phyloP scores from a whole-genome alignment of 306 rosid genomes.

The Hippophae tibetana region DNA sequence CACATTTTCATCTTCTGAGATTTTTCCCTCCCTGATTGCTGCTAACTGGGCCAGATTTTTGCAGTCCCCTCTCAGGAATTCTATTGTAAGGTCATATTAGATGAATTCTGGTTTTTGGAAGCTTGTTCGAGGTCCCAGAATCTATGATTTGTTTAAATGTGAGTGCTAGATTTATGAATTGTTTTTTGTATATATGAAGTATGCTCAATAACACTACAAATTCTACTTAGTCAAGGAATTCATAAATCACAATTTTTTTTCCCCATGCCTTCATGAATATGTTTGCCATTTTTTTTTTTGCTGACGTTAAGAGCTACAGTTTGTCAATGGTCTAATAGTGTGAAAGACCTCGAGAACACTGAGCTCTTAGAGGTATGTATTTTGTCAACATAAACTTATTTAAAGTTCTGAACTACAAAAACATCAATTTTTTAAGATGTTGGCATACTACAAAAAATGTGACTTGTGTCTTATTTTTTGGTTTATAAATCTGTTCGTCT shows the following conservation, averaged over 20 bases:
- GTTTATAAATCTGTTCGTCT: neutral
- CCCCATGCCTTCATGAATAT: slow-evolving; percentile 1
- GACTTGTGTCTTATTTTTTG: neutral
- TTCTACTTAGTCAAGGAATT: slow-evolving; percentile 1
- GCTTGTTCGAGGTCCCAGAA: slow-evolving; percentile 28
- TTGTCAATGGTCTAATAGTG: slow-evolving; percentile 12
- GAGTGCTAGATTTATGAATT: slow-evolving; percentile 18
- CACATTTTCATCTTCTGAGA: slow-evolving; percentile 6
- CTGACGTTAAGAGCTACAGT: slow-evolving; percentile 37
- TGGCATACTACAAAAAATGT: too few relatives aligned
- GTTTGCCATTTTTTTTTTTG: slow-evolving; percentile 9
- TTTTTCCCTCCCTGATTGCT: neutral
- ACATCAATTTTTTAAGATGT: too few relatives aligned
- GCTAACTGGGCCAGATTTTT: slow-evolving; percentile 10
- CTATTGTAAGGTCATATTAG: slow-evolving; percentile 24
- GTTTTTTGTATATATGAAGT: neutral
- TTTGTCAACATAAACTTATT: too few relatives aligned
- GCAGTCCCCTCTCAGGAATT: slow-evolving; percentile 22
- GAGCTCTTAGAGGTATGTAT: slow-evolving; percentile 47
- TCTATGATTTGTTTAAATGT: slow-evolving; percentile 28
- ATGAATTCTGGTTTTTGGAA: slow-evolving; percentile 20
- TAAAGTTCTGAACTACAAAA: too few relatives aligned
- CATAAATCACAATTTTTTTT: slow-evolving; percentile 3
- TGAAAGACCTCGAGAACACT: slow-evolving; percentile 28
- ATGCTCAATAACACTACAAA: slow-evolving; percentile 1